A percentile compares a stretch with the other conserved stretches of the same genome.
phyloP scores from a whole-genome alignment of 164 flowering plant species.

The Euptelea pleiosperma region DNA sequence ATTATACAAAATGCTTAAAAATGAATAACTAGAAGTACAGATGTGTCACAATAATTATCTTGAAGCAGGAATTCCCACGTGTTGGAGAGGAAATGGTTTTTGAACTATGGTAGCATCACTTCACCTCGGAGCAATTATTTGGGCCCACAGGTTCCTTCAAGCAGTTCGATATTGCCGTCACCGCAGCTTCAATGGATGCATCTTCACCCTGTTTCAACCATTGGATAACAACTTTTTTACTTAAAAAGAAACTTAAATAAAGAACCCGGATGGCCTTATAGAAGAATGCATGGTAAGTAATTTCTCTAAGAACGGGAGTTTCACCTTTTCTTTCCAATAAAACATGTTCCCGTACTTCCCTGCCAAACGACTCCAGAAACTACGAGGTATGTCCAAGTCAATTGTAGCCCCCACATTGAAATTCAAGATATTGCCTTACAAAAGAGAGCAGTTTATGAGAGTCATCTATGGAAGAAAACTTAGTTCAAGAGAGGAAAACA shows the following conservation, averaged over 20 bases:
- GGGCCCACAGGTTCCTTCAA: slow-evolving; percentile 83
- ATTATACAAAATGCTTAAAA: not conserved
- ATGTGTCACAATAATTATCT: slow-evolving; percentile 1
- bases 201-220: slow-evolving; percentile 77
- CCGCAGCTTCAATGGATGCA: slow-evolving; percentile 91
- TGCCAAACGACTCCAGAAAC: slow-evolving; percentile 94
- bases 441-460: slow-evolving; percentile 4
- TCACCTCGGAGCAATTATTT: slow-evolving; percentile 76
- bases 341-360: slow-evolving; percentile 96
- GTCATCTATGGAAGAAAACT: slow-evolving; percentile 6
- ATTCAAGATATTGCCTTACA: slow-evolving; percentile 78
- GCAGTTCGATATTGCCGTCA: slow-evolving; percentile 85
- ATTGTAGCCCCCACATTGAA: slow-evolving; percentile 88
- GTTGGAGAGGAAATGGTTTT: not conserved
- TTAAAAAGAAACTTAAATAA: not conserved
- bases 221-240: no score
- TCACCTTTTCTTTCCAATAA: slow-evolving; percentile 95
- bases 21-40: not conserved
- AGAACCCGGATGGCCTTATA: not conserved
- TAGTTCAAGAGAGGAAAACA: not conserved
- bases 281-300: not conserved
- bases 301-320: not conserved
- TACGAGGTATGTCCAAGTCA: slow-evolving; percentile 88
- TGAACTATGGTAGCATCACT: slow-evolving; percentile 21
- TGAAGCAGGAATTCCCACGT: not conserved